Evolutionary conservation across 169 alveolate species (phyloP).

Genomic region (Eimeria sp.): DNA sequence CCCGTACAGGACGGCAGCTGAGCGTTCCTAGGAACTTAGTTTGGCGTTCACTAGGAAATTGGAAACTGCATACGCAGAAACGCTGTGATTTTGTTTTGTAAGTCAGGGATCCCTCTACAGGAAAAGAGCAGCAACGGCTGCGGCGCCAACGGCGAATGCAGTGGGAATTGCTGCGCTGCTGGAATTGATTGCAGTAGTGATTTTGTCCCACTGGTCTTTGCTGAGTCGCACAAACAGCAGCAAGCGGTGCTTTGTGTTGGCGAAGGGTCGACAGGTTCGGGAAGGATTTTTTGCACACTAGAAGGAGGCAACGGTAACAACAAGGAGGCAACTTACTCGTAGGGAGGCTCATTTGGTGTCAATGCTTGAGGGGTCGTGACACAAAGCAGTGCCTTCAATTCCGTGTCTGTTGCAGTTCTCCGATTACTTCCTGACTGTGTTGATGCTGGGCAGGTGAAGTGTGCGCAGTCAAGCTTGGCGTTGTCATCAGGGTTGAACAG

Average conservation of each 20-base stretch:
- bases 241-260: background rate
- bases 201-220: background rate
- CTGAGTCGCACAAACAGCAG: background rate
- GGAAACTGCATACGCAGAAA: too few species aligned
- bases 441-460: conserved; percentile 12
- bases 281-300: background rate
- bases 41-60: too few species aligned
- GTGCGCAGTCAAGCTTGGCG: background rate
- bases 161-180: conserved; percentile 15
- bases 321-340: background rate
- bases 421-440: background rate
- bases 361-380: background rate
- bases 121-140: background rate
- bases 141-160: background rate
- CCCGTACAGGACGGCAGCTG: too few species aligned
- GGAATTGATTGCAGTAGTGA: background rate
- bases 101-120: background rate
- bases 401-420: background rate
- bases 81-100: background rate
- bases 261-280: too few species aligned
- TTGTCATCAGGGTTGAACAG: background rate
- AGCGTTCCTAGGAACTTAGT: too few species aligned
- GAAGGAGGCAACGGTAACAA: background rate
- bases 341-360: background rate
- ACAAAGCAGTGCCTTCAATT: background rate